Base-by-base conservation (phyloP, 257 asterid species). In the Solanum tarapatanum region DNA sequence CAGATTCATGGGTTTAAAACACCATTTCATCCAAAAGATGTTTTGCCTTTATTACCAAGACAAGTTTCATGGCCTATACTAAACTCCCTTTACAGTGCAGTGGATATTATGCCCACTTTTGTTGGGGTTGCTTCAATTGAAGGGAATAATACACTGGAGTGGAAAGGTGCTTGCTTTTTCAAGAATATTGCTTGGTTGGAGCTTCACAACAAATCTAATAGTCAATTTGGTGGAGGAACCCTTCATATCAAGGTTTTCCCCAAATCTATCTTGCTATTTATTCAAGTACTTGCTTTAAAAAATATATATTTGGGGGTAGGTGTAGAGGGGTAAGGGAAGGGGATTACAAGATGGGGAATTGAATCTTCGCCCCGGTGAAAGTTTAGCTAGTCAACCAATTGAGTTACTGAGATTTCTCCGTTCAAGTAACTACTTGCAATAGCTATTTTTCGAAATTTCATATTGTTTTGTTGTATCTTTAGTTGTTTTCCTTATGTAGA, bases 151-250 rank as follows among this genome's bases (percentile, higher is more conserved):
- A 88, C 90, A 30, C 72, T 93, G 70, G 84, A 91, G 58, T 96
- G 99, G 98, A 93, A 96, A 90, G 98, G 98, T 32, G 94, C 98
- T 66, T 96, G 98, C 87, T 96, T 96, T 60, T 93, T 91, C 87
- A 66, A 94, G 43, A 96, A 94, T 87, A 93, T 89, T 68, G 98
- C 98, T 87, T 93, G 98, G 97, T 68, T 96, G 92, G 98, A 86
- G 89, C 95, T 96, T 64, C 93, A 94, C 84, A 96, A 94, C 77
- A 93, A 94, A 87, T 91, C 90, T 73, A 93, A 91, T 9, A 94
- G 87, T 84, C 82, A 90, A 87, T 96, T 93, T 91, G 98, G 98
- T 58, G 98, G 98, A 17, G 98, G 98, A 13, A 96, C 98, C 43
- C 97, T 96, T 86, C 98, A 94, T 90, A 85, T 96, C 73, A 94